phyloP scores from a whole-genome alignment of 2,329 filamentous ascomycete species.

The Colletotrichum godetiae region DNA sequence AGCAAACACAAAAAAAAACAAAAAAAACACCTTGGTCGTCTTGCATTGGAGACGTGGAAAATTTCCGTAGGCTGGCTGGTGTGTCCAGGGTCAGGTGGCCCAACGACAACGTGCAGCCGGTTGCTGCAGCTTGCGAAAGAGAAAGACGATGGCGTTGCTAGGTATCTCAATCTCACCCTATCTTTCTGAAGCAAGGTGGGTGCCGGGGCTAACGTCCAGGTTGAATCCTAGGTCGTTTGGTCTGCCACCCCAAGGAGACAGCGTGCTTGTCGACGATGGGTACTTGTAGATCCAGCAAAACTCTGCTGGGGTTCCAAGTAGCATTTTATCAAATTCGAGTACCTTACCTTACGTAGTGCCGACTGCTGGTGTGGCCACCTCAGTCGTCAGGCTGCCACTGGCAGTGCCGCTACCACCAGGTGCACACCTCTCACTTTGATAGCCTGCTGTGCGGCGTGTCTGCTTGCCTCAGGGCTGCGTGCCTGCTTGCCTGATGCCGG shows the following conservation, averaged over 20 bases:
- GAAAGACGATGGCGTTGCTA: slow-evolving; percentile 2
- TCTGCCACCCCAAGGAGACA: not conserved
- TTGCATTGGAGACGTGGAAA: slow-evolving; percentile 14
- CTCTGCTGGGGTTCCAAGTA: not conserved
- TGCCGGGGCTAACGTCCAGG: slow-evolving; percentile 20
- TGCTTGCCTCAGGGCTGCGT: too few relatives aligned
- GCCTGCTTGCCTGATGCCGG: not conserved
- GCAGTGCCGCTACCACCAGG: not conserved
- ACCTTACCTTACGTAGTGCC: not conserved
- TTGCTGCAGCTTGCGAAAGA: not conserved
- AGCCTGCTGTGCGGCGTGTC: not conserved
- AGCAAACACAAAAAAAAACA: not conserved
- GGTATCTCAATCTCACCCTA: slow-evolving; percentile 20
- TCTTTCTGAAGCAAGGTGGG: slow-evolving; percentile 33
- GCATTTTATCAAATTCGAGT: not conserved
- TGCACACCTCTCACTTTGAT: not conserved
- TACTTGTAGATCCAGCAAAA: not conserved
- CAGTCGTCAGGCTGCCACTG: slow-evolving; percentile 26
- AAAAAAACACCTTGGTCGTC: not conserved
- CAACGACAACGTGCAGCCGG: not conserved
- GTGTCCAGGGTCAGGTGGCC: slow-evolving; percentile 21
- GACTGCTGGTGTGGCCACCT: slow-evolving; percentile 2
- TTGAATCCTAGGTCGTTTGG: slow-evolving; percentile 9
- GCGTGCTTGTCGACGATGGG: not conserved
- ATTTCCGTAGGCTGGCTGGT: slow-evolving; percentile 18